Base-by-base conservation (phyloP, 2,329 filamentous ascomycete genomes). In the Exophiala phaeomuriformis region DNA sequence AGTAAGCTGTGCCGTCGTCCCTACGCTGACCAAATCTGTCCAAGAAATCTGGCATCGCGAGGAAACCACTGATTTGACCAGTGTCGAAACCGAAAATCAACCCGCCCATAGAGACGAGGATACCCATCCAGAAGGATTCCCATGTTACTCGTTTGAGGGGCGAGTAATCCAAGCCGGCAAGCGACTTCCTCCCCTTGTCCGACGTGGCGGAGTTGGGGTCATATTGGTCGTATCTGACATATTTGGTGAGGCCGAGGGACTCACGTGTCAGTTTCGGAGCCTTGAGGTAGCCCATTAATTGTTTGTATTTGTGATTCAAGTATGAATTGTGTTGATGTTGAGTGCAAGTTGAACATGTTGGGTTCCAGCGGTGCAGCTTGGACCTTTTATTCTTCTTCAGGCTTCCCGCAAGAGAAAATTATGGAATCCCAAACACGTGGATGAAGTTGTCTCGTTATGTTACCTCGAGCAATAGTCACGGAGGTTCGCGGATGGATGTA, bases 51-150 rank as follows among this genome's bases (percentile, higher is more conserved):
- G 64, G 9, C 71, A 73, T 74, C 29, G 66, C 68, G 8, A 74
- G 60, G 59, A 53, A 75, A 70, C 71, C 71, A 0, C 69, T 71
- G 39, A 74, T 74, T 52, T 74, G 71, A 57, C 71, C 69, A 3
- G 72, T 72, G 49, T 73, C 69, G 43, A 71, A 72, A 4, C 70
- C 69, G 44, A 71, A 72, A 4, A 53, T 65, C 47, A 73, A 69
- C 1, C 72, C 72, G n/a, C 71, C 71, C 69, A 74, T 73, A 1
- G 71, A 74, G 30, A 73, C 67, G n/a, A 73, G 67, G 10, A 72
- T 60, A n/a, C 68, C 70, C 71, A 75, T 71, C 47, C 67, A 51
- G 33, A 70, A 62, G 7, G 71, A 67, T 12, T 67, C 65, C 52
- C 66, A 52, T 9, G 71, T 74, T 30, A 74, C 50, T 47, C 63